Base-by-base conservation (phyloP, 2,329 filamentous ascomycete genomes). In the Fusarium sp. region DNA sequence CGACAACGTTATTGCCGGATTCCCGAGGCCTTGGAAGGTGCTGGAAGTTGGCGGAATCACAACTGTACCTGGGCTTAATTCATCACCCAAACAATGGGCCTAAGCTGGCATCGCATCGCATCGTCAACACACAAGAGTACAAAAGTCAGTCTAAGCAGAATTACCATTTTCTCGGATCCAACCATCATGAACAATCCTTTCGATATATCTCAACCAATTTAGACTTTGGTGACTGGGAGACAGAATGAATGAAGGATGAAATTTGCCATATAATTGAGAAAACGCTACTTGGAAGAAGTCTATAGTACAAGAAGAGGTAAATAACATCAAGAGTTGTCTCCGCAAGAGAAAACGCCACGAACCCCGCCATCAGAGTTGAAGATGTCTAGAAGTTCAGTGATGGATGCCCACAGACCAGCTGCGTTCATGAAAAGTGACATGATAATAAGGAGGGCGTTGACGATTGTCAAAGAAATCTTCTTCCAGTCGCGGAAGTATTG, bases 391-490 rank as follows among this genome's bases (percentile, higher is more conserved):
- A 77, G 64, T 15, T 77, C 75, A 6, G 75, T 77, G 13, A 79
- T 68, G 2, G 77, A 71, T 12, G 77, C 73, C 75, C 76, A 79
- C 42, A 79, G 47, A 35, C 77, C 77, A 35, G 71, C 77, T 21
- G 69, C 73, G 47, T 79, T 79, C 49, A 79, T 69, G 23, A 79
- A 79, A 6, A 78, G 57, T 1, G 77, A 75, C 25, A 73, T 44
- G 10, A 68, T 32, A 7, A 78, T 72, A 1, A 78, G 73, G 4
- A 75, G 63, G 0, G 64, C 63, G 13, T 78, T 81, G 12, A 74
- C 25, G 1, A 72, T 63, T 2, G 76, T 74, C 37, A 77, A 30
- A 1, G 52, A 15, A 4, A 62, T 79, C 58, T 77, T 78, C 44
- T 69, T 78, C 76, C 75, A 78, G 13, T 71, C 70, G 0, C 62